Evolutionary conservation across 108 stramenopile genomes (phyloP), one percentile per base, ranked within the genome.

Genomic region (Skeletonema menzelii): DNA sequence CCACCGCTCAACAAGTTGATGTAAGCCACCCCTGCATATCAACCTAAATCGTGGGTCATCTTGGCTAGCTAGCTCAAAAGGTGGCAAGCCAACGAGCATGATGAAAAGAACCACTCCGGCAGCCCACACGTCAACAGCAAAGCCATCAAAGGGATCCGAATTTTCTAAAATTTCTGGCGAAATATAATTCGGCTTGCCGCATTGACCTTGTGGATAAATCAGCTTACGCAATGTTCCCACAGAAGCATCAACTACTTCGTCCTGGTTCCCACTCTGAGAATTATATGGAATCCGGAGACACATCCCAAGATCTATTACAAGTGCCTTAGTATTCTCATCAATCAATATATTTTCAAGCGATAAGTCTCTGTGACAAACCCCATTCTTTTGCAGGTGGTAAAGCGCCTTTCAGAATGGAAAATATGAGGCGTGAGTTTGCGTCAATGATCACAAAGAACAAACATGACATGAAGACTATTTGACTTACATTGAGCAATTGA

Each of bases 221-320:
- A 91, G 80, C 28, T 84, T 63, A 3, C 91, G 87, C 38, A 69
- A 85, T n/a, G 59, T 80, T 8, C 88, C 86, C 62, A 58, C 13
- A 4, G 55, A 75, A n/a, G 73, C 87, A 56, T 82, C 87, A 12
- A 73, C 75, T 28, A 79, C 75, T 24, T 30, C 37, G 47, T 72
- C 76, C 8, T 20, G 49, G 10, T 14, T 37, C 30, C 56, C 67
- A 12, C 32, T 53, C 10, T 26, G 56, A 2, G 56, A 37, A 13
- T 60, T 71, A 82, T 91, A 93, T 11, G 92, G 94, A 15, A 91
- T 81, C 17, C 89, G 86, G 26, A 97, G 63, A 49, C 93, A 95
- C 96, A 96, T 94, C 19, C 95, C 95, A 78, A 96, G 88, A 73
- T 96, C 95, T 60, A 96, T 96, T 10, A 96, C 88, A 32, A 93